Percentiles rank a stretch among this genome's conserved stretches.
These are phyloP conservation scores for Plasmopara muralis DNA, from an alignment of 352 stramenopile species.

Conservation along the genomic window DNA sequence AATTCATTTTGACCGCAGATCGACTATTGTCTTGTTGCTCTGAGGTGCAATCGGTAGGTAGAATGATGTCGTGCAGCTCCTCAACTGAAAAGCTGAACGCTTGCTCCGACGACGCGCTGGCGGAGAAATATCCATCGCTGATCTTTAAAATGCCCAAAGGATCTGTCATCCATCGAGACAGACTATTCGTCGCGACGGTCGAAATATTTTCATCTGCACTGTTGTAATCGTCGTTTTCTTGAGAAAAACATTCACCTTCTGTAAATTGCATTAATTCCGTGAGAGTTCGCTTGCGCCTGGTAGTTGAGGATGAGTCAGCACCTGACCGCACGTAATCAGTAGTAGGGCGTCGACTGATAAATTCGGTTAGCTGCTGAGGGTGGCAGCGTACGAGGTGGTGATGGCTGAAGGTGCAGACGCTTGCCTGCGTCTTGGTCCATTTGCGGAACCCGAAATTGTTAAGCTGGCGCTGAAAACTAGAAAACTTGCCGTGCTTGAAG, in stretches of 20 bases:
- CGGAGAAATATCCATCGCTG: constrained; percentile 9
- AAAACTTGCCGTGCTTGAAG: constrained; percentile 92
- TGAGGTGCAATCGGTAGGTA: constrained; percentile 11
- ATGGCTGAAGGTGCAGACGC: constrained; percentile 77
- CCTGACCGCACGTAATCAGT: constrained; percentile 8
- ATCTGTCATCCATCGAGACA: constrained; percentile 17
- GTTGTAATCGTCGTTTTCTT: constrained; percentile 1
- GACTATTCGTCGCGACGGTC: constrained; percentile 3
- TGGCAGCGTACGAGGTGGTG: constrained; percentile 51
- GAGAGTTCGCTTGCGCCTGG: constrained; percentile 9
- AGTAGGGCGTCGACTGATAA: constrained; percentile 29
- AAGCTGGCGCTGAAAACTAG: constrained; percentile 88
- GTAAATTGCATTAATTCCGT: no score
- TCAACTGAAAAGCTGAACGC: constrained; percentile 24
- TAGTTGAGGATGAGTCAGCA: constrained; percentile 6
- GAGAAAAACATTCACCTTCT: no score
- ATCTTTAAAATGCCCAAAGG: constrained; percentile 23
- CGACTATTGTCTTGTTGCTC: constrained; percentile 17
- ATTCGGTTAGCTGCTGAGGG: constrained; percentile 51
- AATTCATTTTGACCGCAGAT: constrained; percentile 2
- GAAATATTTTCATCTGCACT: neutral
- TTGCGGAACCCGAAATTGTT: constrained; percentile 92
- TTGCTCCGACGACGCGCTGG: constrained; percentile 23
- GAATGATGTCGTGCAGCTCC: constrained; percentile 29
- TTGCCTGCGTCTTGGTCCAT: constrained; percentile 78